These are phyloP conservation scores for Dipodascopsis tothii DNA, from an alignment of 805 yeast species.

Conservation along the genomic window DNA sequence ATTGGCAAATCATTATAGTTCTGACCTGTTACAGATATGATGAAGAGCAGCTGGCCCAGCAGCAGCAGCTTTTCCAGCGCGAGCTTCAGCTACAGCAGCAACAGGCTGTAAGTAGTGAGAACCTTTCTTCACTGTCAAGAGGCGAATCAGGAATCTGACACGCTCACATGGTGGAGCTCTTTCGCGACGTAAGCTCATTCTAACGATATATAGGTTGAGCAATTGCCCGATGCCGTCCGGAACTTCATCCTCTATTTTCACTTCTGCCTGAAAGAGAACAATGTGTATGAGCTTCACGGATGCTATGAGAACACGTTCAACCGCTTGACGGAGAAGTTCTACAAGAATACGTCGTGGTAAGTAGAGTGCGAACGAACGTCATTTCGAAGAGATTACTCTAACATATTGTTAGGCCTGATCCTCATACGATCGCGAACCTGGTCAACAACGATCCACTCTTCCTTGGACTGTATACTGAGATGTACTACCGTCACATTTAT, in stretches of 20 bases:
- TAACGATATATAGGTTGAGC: slow-evolving; percentile 18
- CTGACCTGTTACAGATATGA: slow-evolving; percentile 24
- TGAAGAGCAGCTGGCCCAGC: slow-evolving; percentile 30
- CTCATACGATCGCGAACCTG: slow-evolving; percentile 37
- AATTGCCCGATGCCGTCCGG: slow-evolving; percentile 40
- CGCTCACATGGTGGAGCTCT: too few species aligned
- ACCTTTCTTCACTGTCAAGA: neutral
- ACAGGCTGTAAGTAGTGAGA: slow-evolving; percentile 12
- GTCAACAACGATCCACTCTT: slow-evolving; percentile 42
- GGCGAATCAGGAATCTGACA: too few species aligned
- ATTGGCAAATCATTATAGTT: neutral
- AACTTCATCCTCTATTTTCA: slow-evolving; percentile 40
- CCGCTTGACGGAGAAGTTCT: slow-evolving; percentile 41
- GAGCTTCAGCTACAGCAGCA: slow-evolving; percentile 26
- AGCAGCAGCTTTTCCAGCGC: slow-evolving; percentile 28
- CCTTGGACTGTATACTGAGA: slow-evolving; percentile 42
- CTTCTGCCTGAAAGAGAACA: slow-evolving; percentile 37
- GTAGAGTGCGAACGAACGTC: too few species aligned
- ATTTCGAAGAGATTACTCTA: neutral
- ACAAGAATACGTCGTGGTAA: slow-evolving; percentile 37
- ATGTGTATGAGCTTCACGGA: slow-evolving; percentile 38
- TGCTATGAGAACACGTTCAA: slow-evolving; percentile 42
- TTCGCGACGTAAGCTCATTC: too few species aligned
- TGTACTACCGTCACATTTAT: slow-evolving; percentile 45
- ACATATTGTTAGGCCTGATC: slow-evolving; percentile 33